These are phyloP conservation scores for Fusarium pseudoanthophilum DNA, from an alignment of 2,329 filamentous ascomycete genomes.

Conservation along the genomic window DNA sequence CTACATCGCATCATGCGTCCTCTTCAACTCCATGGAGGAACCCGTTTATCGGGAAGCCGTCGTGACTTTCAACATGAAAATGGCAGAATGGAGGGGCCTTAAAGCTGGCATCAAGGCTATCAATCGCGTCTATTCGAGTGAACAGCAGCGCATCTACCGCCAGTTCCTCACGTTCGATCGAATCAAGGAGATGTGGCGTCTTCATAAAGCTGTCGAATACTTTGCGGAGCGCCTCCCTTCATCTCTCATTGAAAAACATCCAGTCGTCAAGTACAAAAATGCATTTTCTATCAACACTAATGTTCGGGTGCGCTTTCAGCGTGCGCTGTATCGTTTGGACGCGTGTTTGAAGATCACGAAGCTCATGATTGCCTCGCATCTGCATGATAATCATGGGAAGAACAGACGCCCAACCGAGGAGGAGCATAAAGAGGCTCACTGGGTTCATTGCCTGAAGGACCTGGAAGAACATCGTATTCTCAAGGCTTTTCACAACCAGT, in stretches of 20 bases:
- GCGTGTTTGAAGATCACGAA: background rate
- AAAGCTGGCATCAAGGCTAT: background rate
- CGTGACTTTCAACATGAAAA: background rate
- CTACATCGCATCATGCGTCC: slow-evolving; percentile 4
- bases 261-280: background rate
- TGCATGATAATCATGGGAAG: background rate
- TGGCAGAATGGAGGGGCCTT: slow-evolving; percentile 2
- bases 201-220: slow-evolving; percentile 11
- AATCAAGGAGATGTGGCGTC: slow-evolving; percentile 5
- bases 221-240: background rate
- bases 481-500: background rate
- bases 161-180: background rate
- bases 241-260: background rate
- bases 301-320: slow-evolving; percentile 8
- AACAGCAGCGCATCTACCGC: background rate
- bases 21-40: slow-evolving; percentile 23
- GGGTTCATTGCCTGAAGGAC: background rate
- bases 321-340: slow-evolving; percentile 13
- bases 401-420: background rate
- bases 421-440: background rate
- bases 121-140: background rate
- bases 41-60: slow-evolving; percentile 7
- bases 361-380: background rate
- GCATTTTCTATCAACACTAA: background rate
- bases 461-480: slow-evolving; percentile 4